Percentiles rank a stretch among this genome's conserved stretches.
Evolutionary conservation across 176 grass and related monocot species (phyloP).

Genomic region (Tillandsia leiboldiana): DNA sequence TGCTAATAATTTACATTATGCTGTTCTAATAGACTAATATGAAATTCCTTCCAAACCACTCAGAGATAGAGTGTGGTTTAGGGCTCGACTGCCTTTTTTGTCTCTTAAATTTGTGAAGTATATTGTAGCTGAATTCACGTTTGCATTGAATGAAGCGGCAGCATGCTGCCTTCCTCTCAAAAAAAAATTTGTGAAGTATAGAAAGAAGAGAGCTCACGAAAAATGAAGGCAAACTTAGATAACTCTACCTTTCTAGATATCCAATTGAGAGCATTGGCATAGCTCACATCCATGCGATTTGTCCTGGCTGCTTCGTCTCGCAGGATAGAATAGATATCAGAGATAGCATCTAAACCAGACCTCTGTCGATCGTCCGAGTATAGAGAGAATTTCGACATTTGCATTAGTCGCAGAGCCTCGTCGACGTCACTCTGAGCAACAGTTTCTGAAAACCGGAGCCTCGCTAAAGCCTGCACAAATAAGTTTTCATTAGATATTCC

Average conservation of each 20-base stretch:
- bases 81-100: too few relatives aligned
- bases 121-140: too few relatives aligned
- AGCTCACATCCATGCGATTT: constrained; percentile 79
- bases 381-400: constrained; percentile 94
- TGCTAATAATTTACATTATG: too few relatives aligned
- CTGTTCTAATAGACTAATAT: too few relatives aligned
- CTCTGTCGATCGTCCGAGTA: constrained; percentile 88
- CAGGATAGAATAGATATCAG: constrained; percentile 94
- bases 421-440: constrained; percentile 88
- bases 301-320: constrained; percentile 87
- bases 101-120: too few relatives aligned
- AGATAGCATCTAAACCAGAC: constrained; percentile 92
- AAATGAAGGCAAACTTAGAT: neutral
- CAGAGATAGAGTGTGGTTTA: too few relatives aligned
- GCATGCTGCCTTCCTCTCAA: too few relatives aligned
- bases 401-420: constrained; percentile 88
- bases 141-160: too few relatives aligned
- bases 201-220: neutral
- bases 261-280: constrained; percentile 91
- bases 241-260: constrained; percentile 89
- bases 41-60: too few relatives aligned
- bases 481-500: neutral
- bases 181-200: too few relatives aligned
- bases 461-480: constrained; percentile 68
- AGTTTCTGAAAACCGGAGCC: constrained; percentile 82